Base-by-base conservation (phyloP, 208 protist genomes). In the Crithidia bombi region DNA sequence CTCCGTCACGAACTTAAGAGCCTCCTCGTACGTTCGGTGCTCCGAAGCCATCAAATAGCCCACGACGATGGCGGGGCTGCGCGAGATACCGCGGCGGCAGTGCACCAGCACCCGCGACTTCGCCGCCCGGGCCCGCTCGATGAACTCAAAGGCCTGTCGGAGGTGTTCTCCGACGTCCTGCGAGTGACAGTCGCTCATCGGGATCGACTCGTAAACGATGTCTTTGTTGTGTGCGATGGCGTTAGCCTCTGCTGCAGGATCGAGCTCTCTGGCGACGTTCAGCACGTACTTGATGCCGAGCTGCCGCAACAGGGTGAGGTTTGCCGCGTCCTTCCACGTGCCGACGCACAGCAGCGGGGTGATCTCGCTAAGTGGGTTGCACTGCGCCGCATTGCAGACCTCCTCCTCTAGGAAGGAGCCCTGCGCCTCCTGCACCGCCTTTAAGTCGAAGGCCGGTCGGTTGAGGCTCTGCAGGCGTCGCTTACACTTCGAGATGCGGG, bases 1-100 rank as follows among this genome's bases (percentile, higher is more conserved):
- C 32, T 23, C 52, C 19, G 66, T 58, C 26, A 97, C 87, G 41
- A 78, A 72, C 5, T 66, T 49, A 50, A 88, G 73, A 0, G 90
- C 86, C 11, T 84, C 70, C 14, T 84, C 59, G 75, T 90, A 93
- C 38, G 51, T 70, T 57, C 61, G 72, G 12, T 81, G 68, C 50
- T 88, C 76, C 1, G 79, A 81, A 5, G 82, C 85, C 90, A 97
- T 96, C 30, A 93, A 78, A 75, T 93, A 96, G 30, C 76, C 85
- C 33, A 94, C 81, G 39, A 92, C 81, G 41, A 96, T 83, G 32
- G 87, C 82, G 0, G 87, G 77, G 41, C 85, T 92, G 61, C 91
- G 85, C 26, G 86, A 93, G 47, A 92, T 89, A 51, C 91, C 91
- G 50, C 84, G 86, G 38, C 85, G 73, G 69, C 91, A 96, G 76